These are phyloP conservation scores for Xylaria telfairii DNA, from an alignment of 495 filamentous ascomycete genomes.

Conservation along the genomic window DNA sequence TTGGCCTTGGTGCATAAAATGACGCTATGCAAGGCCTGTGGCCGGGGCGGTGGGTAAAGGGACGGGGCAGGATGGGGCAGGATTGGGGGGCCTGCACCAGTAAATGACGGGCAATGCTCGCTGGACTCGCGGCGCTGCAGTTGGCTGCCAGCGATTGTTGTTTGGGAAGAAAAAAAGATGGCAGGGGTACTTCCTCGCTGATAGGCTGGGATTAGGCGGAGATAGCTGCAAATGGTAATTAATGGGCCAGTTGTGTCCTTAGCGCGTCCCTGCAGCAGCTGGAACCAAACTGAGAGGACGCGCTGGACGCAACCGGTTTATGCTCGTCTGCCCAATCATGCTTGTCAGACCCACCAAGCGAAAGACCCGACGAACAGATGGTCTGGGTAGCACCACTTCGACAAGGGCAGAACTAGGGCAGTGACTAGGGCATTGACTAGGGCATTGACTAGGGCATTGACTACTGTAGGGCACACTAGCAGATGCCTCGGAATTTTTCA, in stretches of 20 bases:
- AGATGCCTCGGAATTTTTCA: no score
- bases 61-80: background rate
- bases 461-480: no score
- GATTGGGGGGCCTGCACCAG: background rate
- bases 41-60: background rate
- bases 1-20: slow-evolving; percentile 21
- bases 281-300: background rate
- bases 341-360: slow-evolving; percentile 1
- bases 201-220: background rate
- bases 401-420: no score
- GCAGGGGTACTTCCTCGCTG: background rate
- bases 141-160: background rate
- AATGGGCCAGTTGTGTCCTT: background rate
- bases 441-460: no score
- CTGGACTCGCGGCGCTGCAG: background rate
- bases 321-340: slow-evolving; percentile 18
- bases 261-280: slow-evolving; percentile 7
- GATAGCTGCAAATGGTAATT: background rate
- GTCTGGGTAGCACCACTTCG: background rate
- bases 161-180: background rate
- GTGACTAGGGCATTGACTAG: no score
- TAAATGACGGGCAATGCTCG: slow-evolving; percentile 13
- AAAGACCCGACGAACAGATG: background rate
- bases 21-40: slow-evolving; percentile 18
- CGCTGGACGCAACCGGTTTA: slow-evolving; percentile 18